Conservation (phyloP, 192 early-diverging fungal genomes). For the Endogone sp. region DNA sequence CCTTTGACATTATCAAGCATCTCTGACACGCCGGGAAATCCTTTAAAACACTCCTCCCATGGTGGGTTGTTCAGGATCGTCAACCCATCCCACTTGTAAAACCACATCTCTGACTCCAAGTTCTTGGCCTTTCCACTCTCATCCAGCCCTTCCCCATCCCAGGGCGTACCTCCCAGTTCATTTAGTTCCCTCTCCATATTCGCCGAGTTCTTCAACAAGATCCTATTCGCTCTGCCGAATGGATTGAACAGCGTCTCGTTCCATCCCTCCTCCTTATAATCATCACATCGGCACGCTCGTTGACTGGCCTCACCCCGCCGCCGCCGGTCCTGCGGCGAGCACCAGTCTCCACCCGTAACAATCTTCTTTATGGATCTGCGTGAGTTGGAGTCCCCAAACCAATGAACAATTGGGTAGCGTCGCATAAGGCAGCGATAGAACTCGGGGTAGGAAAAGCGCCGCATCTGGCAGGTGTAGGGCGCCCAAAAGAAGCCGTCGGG, state of each 20-base stretch:
- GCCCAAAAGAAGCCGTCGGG: constrained; percentile 39
- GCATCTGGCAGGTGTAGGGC: constrained; percentile 40
- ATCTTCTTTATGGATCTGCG: constrained; percentile 45
- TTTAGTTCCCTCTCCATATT: background rate
- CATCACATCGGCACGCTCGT: constrained; percentile 39
- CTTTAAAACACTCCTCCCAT: constrained; percentile 26
- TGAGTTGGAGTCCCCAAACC: constrained; percentile 47
- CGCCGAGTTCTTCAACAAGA: constrained; percentile 20
- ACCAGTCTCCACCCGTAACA: constrained; percentile 40
- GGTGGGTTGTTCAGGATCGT: constrained; percentile 28
- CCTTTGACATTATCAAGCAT: background rate
- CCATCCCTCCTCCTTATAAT: constrained; percentile 31
- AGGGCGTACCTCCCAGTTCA: constrained; percentile 6
- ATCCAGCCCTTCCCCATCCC: background rate
- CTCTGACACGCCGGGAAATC: background rate
- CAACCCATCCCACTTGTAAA: constrained; percentile 48
- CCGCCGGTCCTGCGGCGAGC: constrained; percentile 6
- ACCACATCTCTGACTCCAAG: constrained; percentile 7
- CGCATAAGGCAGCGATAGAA: constrained; percentile 30
- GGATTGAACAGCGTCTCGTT: constrained; percentile 24
- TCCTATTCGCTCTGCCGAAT: background rate
- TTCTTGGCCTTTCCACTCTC: background rate
- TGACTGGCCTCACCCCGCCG: constrained; percentile 3
- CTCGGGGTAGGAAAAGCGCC: constrained; percentile 25
- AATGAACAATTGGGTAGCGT: constrained; percentile 33